Base-by-base conservation (phyloP, 441 rosid species). In the Adansonia grandidieri region DNA sequence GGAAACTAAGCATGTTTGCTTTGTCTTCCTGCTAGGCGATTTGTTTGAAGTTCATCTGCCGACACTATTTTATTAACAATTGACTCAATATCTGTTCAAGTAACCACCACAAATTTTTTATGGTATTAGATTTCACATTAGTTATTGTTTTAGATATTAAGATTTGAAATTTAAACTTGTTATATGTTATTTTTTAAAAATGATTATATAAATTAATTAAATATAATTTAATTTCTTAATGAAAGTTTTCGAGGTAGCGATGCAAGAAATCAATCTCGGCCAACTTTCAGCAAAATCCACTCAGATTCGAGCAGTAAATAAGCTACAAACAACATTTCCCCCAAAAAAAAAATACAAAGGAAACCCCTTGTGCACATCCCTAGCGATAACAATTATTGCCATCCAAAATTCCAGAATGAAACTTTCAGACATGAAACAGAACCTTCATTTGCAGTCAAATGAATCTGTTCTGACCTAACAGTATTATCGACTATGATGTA, bases 281-380 rank as follows among this genome's bases (percentile, higher is more conserved):
- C 24, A 57, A 57, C 9, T 57, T 8, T 57, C 22, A 32, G 14
- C 17, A 13, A 11, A 62, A 28, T 11, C 67, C 8, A 62, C 44
- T 11, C 32, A 13, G n/a, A 61, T 61, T 61, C 28, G 5, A 61
- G 42, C 66, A 61, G 8, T 11, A n/a, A 54, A n/a, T n/a, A 54
- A 54, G 60, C 60, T n/a, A n/a, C 58, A 61, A 61, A 11, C 17
- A 61, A 61, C 65, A 61, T 61, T 45, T 45, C n/a, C 5, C 48
- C 17, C 0, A 37, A 37, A 37, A 14, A 6, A 32, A 6, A 11
- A 32, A 11, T 7, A 61, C 13, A 24, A 32, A 32, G 37, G 37
- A 32, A 32, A 32, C 37, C 28, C 58, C 28, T 63, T 28, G 45
- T 13, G 44, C 17, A 14, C 67, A 62, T 13, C 69, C 15, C 50